These are phyloP conservation scores for Cryptococcus jaspeensis DNA, from an alignment of 1,284 basidiomycete species.

Conservation along the genomic window DNA sequence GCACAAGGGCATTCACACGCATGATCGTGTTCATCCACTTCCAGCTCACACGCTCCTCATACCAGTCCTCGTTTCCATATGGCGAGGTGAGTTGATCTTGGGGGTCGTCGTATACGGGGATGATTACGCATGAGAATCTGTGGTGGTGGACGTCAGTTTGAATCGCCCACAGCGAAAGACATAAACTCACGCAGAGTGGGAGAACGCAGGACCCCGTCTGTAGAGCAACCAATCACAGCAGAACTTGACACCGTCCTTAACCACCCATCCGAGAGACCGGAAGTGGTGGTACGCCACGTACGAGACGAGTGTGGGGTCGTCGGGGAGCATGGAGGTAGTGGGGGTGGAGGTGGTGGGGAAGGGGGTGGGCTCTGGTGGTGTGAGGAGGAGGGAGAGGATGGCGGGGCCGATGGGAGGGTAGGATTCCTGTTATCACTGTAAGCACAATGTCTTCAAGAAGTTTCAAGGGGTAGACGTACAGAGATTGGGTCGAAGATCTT, in stretches of 20 bases:
- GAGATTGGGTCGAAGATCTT: constrained; percentile 66
- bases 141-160: not conserved
- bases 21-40: constrained; percentile 96
- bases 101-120: constrained; percentile 84
- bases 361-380: constrained; percentile 40
- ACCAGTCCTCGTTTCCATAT: constrained; percentile 51
- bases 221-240: constrained; percentile 94
- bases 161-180: not conserved
- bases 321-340: constrained; percentile 51
- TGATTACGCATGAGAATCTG: constrained; percentile 84
- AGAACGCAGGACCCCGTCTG: constrained; percentile 90
- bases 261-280: constrained; percentile 95
- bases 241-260: constrained; percentile 95
- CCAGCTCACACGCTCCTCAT: constrained; percentile 81
- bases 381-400: constrained; percentile 51
- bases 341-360: constrained; percentile 5
- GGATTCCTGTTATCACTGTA: constrained; percentile 12
- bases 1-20: constrained; percentile 93
- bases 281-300: constrained; percentile 95
- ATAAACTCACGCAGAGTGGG: constrained; percentile 81
- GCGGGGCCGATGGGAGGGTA: constrained; percentile 54
- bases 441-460: not conserved
- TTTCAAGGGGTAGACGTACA: constrained; percentile 53
- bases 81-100: constrained; percentile 64
- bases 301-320: constrained; percentile 89